Conservation (phyloP, 2,329 filamentous ascomycete genomes). For the Arachnomyces sp. region DNA sequence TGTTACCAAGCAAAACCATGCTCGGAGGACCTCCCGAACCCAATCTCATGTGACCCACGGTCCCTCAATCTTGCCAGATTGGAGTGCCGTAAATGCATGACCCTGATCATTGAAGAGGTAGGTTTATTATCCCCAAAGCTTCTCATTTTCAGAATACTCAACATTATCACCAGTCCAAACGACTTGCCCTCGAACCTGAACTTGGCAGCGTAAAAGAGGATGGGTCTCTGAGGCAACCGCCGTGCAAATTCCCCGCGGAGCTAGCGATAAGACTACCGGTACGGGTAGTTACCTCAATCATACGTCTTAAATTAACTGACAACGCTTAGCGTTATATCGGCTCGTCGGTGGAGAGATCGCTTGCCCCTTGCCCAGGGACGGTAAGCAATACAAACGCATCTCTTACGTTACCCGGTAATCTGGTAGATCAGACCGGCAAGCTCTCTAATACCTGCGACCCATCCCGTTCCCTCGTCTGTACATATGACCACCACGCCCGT, state of each 20-base stretch:
- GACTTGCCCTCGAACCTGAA: constrained; percentile 7
- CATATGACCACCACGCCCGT: too few relatives aligned
- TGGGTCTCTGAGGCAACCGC: constrained; percentile 6
- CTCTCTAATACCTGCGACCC: too few relatives aligned
- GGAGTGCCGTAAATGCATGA: constrained; percentile 11
- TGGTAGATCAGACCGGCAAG: too few relatives aligned
- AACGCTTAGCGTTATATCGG: too few relatives aligned
- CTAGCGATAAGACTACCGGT: constrained; percentile 8
- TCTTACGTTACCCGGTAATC: too few relatives aligned
- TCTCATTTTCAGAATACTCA: neutral
- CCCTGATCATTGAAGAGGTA: constrained; percentile 10
- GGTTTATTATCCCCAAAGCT: neutral
- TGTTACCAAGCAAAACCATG: constrained; percentile 5
- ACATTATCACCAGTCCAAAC: constrained; percentile 5
- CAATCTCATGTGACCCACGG: constrained; percentile 4
- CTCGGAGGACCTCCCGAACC: constrained; percentile 4
- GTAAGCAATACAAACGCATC: too few relatives aligned
- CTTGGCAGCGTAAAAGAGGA: constrained; percentile 6
- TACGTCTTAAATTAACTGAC: neutral
- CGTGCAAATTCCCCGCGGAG: constrained; percentile 5
- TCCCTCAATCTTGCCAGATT: constrained; percentile 8
- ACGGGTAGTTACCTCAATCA: too few relatives aligned
- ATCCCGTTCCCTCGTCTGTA: too few relatives aligned
- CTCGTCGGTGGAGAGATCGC: too few relatives aligned
- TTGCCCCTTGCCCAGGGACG: too few relatives aligned